Evolutionary conservation across 2,329 filamentous ascomycete genomes (phyloP).

Genomic region (Sordariomycetes sp.): DNA sequence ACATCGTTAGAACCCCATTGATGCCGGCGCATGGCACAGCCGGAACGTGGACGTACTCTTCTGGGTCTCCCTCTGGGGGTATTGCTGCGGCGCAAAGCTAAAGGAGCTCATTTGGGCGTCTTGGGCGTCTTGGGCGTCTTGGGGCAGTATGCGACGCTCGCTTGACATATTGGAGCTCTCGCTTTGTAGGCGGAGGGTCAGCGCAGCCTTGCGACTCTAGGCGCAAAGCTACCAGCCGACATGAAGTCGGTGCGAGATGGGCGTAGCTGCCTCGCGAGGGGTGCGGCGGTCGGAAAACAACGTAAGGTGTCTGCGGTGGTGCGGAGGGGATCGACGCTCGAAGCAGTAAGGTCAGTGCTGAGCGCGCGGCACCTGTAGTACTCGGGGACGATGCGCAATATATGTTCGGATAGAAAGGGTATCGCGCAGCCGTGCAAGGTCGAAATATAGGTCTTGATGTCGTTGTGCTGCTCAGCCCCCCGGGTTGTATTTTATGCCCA

Average conservation of each 20-base stretch:
- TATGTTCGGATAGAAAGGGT: too few relatives aligned
- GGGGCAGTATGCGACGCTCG: constrained; percentile 3
- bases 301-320: too few relatives aligned
- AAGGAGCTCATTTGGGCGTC: constrained; percentile 62
- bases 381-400: too few relatives aligned
- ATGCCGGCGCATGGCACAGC: not conserved
- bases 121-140: constrained; percentile 3
- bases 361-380: too few relatives aligned
- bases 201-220: constrained; percentile 3
- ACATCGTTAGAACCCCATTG: constrained; percentile 5
- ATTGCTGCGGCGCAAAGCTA: constrained; percentile 58
- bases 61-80: constrained; percentile 58
- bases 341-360: too few relatives aligned
- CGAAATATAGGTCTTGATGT: too few relatives aligned
- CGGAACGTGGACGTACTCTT: constrained; percentile 57
- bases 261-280: not conserved
- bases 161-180: constrained; percentile 1
- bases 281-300: not conserved
- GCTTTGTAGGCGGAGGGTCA: not conserved
- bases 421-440: too few relatives aligned
- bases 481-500: too few relatives aligned
- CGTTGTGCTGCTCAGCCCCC: too few relatives aligned
- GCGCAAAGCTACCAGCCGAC: constrained; percentile 11
- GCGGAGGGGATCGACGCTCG: too few relatives aligned
- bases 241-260: constrained; percentile 15